Conservation (phyloP, 2,329 filamentous ascomycete species). For the Trichoderma sp. region DNA sequence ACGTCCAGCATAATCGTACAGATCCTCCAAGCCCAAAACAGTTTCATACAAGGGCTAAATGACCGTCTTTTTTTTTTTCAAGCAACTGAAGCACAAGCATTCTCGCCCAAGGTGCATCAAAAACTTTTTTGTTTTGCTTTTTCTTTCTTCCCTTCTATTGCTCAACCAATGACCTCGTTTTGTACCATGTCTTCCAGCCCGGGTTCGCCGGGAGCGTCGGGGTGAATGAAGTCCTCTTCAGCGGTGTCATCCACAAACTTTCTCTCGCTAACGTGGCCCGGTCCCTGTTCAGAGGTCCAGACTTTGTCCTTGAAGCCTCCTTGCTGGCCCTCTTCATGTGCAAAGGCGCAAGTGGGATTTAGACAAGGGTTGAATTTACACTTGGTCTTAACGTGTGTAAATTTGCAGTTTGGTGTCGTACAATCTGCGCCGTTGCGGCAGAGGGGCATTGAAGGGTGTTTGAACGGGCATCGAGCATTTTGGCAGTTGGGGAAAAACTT, state of each 20-base stretch:
- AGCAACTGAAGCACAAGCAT: conserved; percentile 14
- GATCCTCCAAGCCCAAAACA: conserved; percentile 26
- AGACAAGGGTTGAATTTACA: conserved; percentile 93
- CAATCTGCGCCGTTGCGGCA: conserved; percentile 94
- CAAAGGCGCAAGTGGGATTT: conserved; percentile 85
- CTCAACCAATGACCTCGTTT: conserved; percentile 46
- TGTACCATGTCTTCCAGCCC: conserved; percentile 46
- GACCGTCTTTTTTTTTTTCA: conserved; percentile 17
- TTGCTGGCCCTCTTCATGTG: conserved; percentile 88
- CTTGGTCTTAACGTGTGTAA: conserved; percentile 80
- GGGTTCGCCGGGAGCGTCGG: conserved; percentile 44
- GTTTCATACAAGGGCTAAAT: conserved; percentile 17
- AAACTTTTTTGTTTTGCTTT: conserved; percentile 23
- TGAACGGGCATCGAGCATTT: conserved; percentile 85
- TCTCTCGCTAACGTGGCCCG: conserved; percentile 80
- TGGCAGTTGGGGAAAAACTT: conserved; percentile 91
- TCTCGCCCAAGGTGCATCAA: conserved; percentile 18
- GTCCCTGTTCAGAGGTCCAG: conserved; percentile 69
- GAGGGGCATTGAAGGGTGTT: conserved; percentile 81
- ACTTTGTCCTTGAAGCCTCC: conserved; percentile 86
- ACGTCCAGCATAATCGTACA: conserved; percentile 33
- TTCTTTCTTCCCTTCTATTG: conserved; percentile 19
- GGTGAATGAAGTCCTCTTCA: conserved; percentile 73
- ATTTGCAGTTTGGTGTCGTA: conserved; percentile 79
- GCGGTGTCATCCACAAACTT: conserved; percentile 78